Evolutionary conservation across 139 green algal genomes (phyloP).

Genomic region (Micractinium sp.): DNA sequence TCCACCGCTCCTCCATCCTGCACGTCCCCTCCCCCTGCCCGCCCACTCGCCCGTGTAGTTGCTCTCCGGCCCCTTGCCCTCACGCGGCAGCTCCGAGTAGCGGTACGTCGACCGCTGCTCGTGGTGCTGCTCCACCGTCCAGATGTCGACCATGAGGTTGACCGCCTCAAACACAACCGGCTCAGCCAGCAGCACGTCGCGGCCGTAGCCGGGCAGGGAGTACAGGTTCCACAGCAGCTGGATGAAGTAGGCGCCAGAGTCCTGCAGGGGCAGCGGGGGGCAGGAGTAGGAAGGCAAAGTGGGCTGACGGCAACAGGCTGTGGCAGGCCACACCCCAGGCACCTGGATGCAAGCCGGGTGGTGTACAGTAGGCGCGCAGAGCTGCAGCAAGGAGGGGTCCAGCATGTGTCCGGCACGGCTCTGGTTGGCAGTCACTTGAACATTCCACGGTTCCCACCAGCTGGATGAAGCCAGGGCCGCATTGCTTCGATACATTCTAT

Average conservation of each 20-base stretch:
- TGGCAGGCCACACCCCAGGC: too few species aligned
- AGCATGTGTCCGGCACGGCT: too few species aligned
- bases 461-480: too few species aligned
- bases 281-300: neutral
- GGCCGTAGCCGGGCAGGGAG: slow-evolving; percentile 33
- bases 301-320: too few species aligned
- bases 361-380: too few species aligned
- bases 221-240: slow-evolving; percentile 71
- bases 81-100: slow-evolving; percentile 62
- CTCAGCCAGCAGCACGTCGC: slow-evolving; percentile 38
- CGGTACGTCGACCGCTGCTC: slow-evolving; percentile 58
- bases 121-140: slow-evolving; percentile 60
- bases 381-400: too few species aligned
- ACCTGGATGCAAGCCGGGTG: too few species aligned
- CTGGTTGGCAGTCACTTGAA: too few species aligned
- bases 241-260: slow-evolving; percentile 71
- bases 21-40: neutral
- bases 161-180: slow-evolving; percentile 60
- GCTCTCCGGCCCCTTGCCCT: slow-evolving; percentile 38
- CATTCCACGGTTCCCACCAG: too few species aligned
- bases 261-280: slow-evolving; percentile 1
- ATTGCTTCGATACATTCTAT: too few species aligned
- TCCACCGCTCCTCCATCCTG: neutral
- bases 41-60: slow-evolving; percentile 43
- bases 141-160: slow-evolving; percentile 49